Base-by-base conservation (phyloP, 257 asterid species). In the Coffea eugenioides region DNA sequence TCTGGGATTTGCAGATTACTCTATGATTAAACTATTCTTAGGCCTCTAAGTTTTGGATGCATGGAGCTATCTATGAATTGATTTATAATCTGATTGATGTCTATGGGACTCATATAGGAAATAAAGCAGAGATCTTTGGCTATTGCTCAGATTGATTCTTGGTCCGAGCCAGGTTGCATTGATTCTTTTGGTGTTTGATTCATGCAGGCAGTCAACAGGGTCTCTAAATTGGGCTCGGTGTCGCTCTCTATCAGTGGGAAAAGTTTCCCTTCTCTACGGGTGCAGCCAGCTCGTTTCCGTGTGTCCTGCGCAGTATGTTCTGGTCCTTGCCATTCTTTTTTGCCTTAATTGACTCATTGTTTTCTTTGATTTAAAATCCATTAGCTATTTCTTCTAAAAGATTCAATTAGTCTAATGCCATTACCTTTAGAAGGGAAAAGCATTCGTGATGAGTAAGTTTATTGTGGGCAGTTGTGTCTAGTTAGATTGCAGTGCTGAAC, bases 251-350 rank as follows among this genome's bases (percentile, higher is more conserved):
- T 82, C 70, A 84, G 31, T 54, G 84, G 87, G 74, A 83, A 69
- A 39, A 80, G 73, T 76, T 81, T 81, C 82, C 88, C 81, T 25
- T 86, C 87, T 78, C 87, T 86, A 54, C 80, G 78, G 64, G 31
- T 84, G 86, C 83, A 83, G 82, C 91, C 90, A 10, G 71, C 81
- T 57, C 90, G 91, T 78, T 85, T 90, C 93, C 86, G 87, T 25
- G 83, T 91, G 83, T 79, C 92, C 65, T 93, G 96, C 41, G 87
- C 86, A 77, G 98, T 91, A 88, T 51, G 91, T 48, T 79, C 56
- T 64, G 18, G 31, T 78, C 57, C 20, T 78, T 45, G 45, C 41
- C 66, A 25, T 71, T 70, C 34, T 72, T 34, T 69, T 13, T n/a
- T 59, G 64, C 45, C 62, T 27, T 80, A 52, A 48, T 49, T 45